These are phyloP conservation scores for Symbiotaphrina buchneri DNA, from an alignment of 495 filamentous ascomycete species.

Conservation along the genomic window DNA sequence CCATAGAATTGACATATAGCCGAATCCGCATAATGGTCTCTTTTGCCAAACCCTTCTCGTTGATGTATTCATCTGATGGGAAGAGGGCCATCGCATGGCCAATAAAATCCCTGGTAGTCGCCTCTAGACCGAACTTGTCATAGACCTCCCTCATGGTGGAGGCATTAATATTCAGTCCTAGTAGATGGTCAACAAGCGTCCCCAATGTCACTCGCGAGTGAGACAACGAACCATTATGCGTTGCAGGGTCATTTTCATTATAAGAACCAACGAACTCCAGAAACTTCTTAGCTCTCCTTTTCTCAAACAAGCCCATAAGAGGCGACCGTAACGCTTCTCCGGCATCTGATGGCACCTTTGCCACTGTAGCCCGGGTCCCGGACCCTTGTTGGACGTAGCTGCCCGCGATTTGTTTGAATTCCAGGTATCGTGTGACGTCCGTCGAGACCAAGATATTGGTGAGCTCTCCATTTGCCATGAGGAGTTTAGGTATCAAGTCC, in stretches of 20 bases:
- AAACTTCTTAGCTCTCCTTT: slow-evolving; percentile 89
- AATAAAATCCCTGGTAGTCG: slow-evolving; percentile 84
- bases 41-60: slow-evolving; percentile 42
- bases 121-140: slow-evolving; percentile 86
- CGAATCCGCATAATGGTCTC: slow-evolving; percentile 84
- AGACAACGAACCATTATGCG: slow-evolving; percentile 51
- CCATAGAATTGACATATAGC: slow-evolving; percentile 94
- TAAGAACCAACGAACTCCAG: slow-evolving; percentile 92
- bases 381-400: slow-evolving; percentile 86
- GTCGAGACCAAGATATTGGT: slow-evolving; percentile 95
- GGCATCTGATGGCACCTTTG: slow-evolving; percentile 91
- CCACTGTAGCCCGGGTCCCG: slow-evolving; percentile 64
- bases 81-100: slow-evolving; percentile 97
- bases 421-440: slow-evolving; percentile 90
- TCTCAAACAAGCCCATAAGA: slow-evolving; percentile 94
- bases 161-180: slow-evolving; percentile 57
- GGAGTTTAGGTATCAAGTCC: slow-evolving; percentile 88
- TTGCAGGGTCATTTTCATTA: slow-evolving; percentile 58
- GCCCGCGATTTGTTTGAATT: slow-evolving; percentile 96
- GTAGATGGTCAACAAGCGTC: not conserved
- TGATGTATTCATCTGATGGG: slow-evolving; percentile 71
- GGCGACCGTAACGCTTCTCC: slow-evolving; percentile 78
- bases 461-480: slow-evolving; percentile 96
- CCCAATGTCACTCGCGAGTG: not conserved
- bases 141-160: slow-evolving; percentile 95